Base-by-base conservation (phyloP, 495 filamentous ascomycete genomes). In the Talaromyces nanjingensis region DNA sequence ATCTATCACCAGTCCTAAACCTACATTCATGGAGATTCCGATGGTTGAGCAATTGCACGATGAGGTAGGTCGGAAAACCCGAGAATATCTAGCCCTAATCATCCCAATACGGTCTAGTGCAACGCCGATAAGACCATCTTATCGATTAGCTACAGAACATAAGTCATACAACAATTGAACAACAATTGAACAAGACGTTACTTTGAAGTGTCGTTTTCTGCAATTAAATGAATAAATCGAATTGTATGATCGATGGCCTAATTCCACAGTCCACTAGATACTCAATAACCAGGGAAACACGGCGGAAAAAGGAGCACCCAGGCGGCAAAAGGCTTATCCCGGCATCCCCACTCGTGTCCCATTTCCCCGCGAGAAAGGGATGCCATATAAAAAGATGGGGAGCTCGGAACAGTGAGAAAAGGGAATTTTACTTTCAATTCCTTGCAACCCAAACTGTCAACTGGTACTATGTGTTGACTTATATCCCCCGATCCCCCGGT, bases 311-410 rank as follows among this genome's bases (percentile, higher is more conserved):
- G n/a, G 18, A 20, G 16, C 7, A 49, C 8, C 18, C 45, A 20
- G 45, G 45, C 45, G 45, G 45, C 45, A 49, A 49, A 49, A 49
- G 45, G 45, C 45, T 49, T 49, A 49, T 49, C 45, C 45, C 45
- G 16, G 45, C 18, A 49, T 20, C 45, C 45, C 45, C 45, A 49
- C 45, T 9, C 45, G 18, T 42, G 37, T 42, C 37, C 37, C 37
- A 42, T 42, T 49, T 49, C 45, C 45, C 45, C 45, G 45, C 45
- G 45, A 49, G 45, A 49, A n/a, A 22, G 24, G 55, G 4, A 58
- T 49, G 45, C 16, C 18, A 9, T 49, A 20, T 42, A 42, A 16
- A 49, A 49, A 22, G 6, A 8, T 49, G 45, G 45, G 18, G 45
- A 49, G 45, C 16, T 18, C n/a, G 18, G 45, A 18, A 49, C 16